Evolutionary conservation across 2,329 filamentous ascomycete genomes (phyloP).

Genomic region (Sarocladiaceae sp.): DNA sequence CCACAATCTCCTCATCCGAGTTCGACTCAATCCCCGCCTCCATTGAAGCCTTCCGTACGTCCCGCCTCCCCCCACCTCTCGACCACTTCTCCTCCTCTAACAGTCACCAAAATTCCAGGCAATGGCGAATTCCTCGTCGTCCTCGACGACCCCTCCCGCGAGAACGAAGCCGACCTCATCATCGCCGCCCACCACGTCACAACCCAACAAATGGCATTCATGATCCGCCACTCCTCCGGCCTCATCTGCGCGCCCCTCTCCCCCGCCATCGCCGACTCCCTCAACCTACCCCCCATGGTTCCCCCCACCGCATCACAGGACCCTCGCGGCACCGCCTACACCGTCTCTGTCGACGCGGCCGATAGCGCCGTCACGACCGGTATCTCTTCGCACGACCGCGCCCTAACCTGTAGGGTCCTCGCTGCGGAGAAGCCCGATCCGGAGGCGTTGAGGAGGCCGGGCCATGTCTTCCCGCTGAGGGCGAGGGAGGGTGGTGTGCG

Average conservation of each 20-base stretch:
- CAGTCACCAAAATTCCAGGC: slow-evolving; percentile 32
- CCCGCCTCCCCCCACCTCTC: slow-evolving; percentile 8
- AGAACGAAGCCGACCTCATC: slow-evolving; percentile 98
- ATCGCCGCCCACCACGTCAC: slow-evolving; percentile 84
- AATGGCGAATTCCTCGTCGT: slow-evolving; percentile 92
- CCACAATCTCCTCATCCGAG: slow-evolving; percentile 42
- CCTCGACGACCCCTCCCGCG: slow-evolving; percentile 83
- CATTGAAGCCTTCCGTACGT: slow-evolving; percentile 58
- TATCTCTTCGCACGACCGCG: slow-evolving; percentile 83
- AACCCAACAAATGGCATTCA: slow-evolving; percentile 87
- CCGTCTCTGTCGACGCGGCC: slow-evolving; percentile 76
- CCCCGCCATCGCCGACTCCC: slow-evolving; percentile 58
- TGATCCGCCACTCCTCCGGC: slow-evolving; percentile 86
- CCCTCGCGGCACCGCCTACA: slow-evolving; percentile 87
- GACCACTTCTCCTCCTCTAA: slow-evolving; percentile 6
- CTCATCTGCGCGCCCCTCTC: slow-evolving; percentile 84
- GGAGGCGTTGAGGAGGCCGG: slow-evolving; percentile 68
- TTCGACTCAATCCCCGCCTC: slow-evolving; percentile 62
- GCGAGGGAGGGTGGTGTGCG: slow-evolving; percentile 75
- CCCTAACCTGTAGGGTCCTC: slow-evolving; percentile 71
- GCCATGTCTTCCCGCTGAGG: slow-evolving; percentile 82
- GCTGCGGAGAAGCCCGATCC: slow-evolving; percentile 57
- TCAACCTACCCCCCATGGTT: slow-evolving; percentile 89
- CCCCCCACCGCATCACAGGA: slow-evolving; percentile 53
- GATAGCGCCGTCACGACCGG: slow-evolving; percentile 74